A percentile compares a stretch with the other conserved stretches of the same genome.
Evolutionary conservation across 108 stramenopile genomes (phyloP).

Genomic region (Epithemia pelagica): DNA sequence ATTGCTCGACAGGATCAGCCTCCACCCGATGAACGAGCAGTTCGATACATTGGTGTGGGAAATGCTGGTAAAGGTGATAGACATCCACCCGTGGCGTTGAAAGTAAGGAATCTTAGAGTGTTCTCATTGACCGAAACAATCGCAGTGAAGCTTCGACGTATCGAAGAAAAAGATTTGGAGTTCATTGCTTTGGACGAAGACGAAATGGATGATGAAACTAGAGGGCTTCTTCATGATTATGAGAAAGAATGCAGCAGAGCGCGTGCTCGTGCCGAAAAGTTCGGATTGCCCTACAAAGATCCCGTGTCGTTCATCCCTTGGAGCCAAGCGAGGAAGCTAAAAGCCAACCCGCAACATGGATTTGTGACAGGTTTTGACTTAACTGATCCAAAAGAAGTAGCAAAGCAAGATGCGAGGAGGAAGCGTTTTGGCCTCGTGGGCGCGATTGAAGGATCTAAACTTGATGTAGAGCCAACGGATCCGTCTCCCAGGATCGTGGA

Average conservation of each 20-base stretch:
- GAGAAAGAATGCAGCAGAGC: conserved; percentile 62
- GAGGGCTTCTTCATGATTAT: conserved; percentile 55
- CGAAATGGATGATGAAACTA: conserved; percentile 21
- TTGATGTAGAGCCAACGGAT: conserved; percentile 5
- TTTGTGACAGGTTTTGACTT: conserved; percentile 78
- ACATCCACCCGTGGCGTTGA: conserved; percentile 25
- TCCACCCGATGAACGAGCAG: not conserved
- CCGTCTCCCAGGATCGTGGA: conserved; percentile 22
- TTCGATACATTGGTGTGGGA: conserved; percentile 46
- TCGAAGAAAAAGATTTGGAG: not conserved
- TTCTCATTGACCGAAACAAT: conserved; percentile 19
- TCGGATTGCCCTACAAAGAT: conserved; percentile 64
- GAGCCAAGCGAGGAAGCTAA: conserved; percentile 51
- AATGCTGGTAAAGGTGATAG: conserved; percentile 46
- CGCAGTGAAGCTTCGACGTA: conserved; percentile 1
- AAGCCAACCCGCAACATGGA: conserved; percentile 50
- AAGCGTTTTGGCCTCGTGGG: conserved; percentile 45
- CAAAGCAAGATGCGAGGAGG: conserved; percentile 57
- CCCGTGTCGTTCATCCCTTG: conserved; percentile 68
- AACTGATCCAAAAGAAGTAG: conserved; percentile 47
- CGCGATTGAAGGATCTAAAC: conserved; percentile 8
- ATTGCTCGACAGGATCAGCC: not conserved
- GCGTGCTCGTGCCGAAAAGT: conserved; percentile 62
- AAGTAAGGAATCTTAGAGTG: conserved; percentile 39
- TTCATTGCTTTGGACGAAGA: not conserved